phyloP scores from a whole-genome alignment of 495 filamentous ascomycete species.

The Neurospora sp. region DNA sequence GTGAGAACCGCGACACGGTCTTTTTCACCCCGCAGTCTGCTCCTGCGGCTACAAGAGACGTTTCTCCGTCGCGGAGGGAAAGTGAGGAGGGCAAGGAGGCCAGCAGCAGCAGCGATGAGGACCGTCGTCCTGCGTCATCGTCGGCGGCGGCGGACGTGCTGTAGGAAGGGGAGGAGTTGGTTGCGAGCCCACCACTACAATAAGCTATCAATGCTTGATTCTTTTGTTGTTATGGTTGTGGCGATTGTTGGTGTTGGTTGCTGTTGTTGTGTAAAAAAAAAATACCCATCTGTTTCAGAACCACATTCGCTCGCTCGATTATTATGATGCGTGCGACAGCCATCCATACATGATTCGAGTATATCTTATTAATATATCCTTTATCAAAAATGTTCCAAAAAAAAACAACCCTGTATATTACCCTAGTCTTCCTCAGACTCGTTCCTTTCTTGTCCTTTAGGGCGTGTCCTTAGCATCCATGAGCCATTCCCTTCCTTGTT shows the following conservation, averaged over 20 bases:
- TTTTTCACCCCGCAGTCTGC: slow-evolving; percentile 38
- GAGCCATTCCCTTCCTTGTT: not conserved
- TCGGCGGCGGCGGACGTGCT: not conserved
- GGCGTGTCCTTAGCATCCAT: not conserved
- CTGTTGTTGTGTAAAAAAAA: not conserved
- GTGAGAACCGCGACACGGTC: slow-evolving; percentile 22
- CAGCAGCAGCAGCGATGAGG: not conserved
- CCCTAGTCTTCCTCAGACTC: not conserved
- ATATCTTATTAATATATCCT: not conserved
- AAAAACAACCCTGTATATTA: not conserved
- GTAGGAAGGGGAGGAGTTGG: slow-evolving; percentile 18
- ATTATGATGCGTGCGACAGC: not conserved
- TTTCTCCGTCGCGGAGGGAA: slow-evolving; percentile 2
- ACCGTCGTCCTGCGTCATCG: not conserved
- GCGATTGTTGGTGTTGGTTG: not conserved
- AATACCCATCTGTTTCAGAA: not conserved
- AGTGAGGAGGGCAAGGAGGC: slow-evolving; percentile 11
- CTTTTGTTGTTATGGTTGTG: not conserved
- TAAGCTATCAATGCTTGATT: slow-evolving; percentile 25
- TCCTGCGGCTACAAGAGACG: slow-evolving; percentile 20
- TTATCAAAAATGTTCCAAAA: not conserved
- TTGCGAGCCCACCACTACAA: slow-evolving; percentile 30
- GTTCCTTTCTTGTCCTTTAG: not conserved
- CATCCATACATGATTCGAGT: not conserved
- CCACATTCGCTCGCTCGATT: not conserved